Evolutionary conservation across 129 eudicot species (phyloP), one percentile per base, ranked within the genome.

Genomic region (Lactuca saligna): DNA sequence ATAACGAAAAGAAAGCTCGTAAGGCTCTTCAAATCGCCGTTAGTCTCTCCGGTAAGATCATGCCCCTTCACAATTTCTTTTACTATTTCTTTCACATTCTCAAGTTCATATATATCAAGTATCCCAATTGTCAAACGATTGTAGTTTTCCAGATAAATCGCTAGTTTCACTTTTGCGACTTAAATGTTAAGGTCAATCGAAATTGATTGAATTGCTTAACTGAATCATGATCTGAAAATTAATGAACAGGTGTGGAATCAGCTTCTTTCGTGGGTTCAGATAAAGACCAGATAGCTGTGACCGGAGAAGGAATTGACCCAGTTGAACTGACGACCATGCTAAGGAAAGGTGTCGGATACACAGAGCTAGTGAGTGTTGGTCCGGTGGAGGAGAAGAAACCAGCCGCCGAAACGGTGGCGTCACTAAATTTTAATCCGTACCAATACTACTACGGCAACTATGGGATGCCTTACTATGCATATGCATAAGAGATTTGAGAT

Each of bases 1-100:
- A 16, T 38, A 17, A 2, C 41, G 17, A 59, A 5, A 78, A 72
- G 74, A 46, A 64, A 49, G 3, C 57, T 5, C 78, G 64, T 58
- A 78, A 78, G 14, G 82, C 82, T 46, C 0, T 78, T 59, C 5
- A 16, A 50, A 66, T 72, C 34, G 82, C 70, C 3, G 82, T 66
- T 51, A 68, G 78, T 39, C 2, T 78, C 29, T 32, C n/a, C 20
- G 78, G 68, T 71, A 60, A 60, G 60, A 71, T 56, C 14, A 4
- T 9, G 42, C 29, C 29, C 29, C 2, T 25, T 25, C 29, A 25
- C 29, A 25, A 25, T 25, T 25, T 25, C 29, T 25, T 25, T 25
- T 25, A 25, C 29, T 6, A 15, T 8, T 55, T 55, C 14, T n/a
- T 3, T 54, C 17, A 4, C 2, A 0, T 54, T 2, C 17, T 15